A percentile compares a stretch with the other conserved stretches of the same genome.
Conservation (phyloP, 345 rosid species). For the Boechera stricta region DNA sequence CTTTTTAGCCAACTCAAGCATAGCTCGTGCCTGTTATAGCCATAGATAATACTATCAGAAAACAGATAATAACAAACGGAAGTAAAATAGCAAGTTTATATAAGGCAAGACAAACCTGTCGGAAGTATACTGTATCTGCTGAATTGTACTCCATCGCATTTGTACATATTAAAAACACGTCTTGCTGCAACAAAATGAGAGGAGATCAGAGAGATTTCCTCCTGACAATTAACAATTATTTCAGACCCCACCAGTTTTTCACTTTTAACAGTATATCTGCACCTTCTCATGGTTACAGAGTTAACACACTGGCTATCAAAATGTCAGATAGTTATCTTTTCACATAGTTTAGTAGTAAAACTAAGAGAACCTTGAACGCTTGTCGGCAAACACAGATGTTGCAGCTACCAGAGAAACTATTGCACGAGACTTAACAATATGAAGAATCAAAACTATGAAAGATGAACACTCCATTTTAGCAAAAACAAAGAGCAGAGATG, state of each 20-base stretch:
- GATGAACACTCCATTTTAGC: not conserved
- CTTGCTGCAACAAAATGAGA: slow-evolving; percentile 55
- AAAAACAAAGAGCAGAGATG: slow-evolving; percentile 6
- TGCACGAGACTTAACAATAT: not conserved
- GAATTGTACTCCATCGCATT: slow-evolving; percentile 95
- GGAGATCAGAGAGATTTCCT: not conserved
- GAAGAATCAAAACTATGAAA: not conserved
- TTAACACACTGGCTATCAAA: not conserved
- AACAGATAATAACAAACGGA: not conserved
- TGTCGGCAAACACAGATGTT: not conserved
- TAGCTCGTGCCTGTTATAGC: slow-evolving; percentile 72
- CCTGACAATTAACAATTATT: not conserved
- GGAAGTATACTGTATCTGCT: slow-evolving; percentile 73
- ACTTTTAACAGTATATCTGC: not conserved
- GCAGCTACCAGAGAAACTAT: not conserved
- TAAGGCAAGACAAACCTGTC: slow-evolving; percentile 60
- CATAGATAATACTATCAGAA: not conserved
- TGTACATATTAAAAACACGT: slow-evolving; percentile 74
- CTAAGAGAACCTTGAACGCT: not conserved
- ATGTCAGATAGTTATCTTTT: not conserved
- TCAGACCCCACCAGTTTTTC: not conserved
- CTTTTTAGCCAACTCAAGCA: slow-evolving; percentile 84
- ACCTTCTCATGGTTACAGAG: slow-evolving; percentile 8
- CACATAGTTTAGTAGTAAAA: not conserved
- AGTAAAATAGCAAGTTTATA: not conserved